Percentiles rank a stretch among this genome's conserved stretches.
These are phyloP conservation scores for Irpex sp. DNA, from an alignment of 1,284 basidiomycete genomes.

Conservation along the genomic window DNA sequence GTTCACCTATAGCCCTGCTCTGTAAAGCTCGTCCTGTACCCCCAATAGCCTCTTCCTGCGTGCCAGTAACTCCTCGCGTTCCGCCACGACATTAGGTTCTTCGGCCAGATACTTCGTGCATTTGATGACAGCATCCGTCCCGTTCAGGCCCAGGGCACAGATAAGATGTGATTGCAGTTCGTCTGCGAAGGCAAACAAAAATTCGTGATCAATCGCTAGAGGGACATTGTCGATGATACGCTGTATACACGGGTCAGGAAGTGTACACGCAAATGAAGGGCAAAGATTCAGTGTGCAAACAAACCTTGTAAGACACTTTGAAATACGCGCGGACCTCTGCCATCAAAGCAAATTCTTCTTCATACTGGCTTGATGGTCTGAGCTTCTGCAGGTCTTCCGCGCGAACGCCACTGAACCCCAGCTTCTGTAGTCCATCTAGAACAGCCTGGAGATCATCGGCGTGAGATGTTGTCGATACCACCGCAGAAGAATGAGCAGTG, in stretches of 20 bases:
- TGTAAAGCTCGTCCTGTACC: slow-evolving; percentile 30
- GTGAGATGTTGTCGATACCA: background rate
- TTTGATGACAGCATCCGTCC: slow-evolving; percentile 30
- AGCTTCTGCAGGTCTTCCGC: slow-evolving; percentile 38
- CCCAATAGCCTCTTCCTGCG: slow-evolving; percentile 28
- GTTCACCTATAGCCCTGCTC: background rate
- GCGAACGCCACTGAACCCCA: slow-evolving; percentile 31
- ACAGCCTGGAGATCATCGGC: slow-evolving; percentile 16
- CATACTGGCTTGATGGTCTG: slow-evolving; percentile 37
- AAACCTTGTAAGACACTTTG: slow-evolving; percentile 47
- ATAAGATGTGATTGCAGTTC: slow-evolving; percentile 35
- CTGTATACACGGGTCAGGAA: slow-evolving; percentile 22
- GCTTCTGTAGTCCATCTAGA: slow-evolving; percentile 28
- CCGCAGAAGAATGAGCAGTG: background rate
- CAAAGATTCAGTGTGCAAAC: slow-evolving; percentile 1
- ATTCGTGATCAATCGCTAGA: slow-evolving; percentile 40
- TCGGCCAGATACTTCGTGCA: slow-evolving; percentile 39
- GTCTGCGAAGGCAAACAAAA: slow-evolving; percentile 35
- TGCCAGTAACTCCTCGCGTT: slow-evolving; percentile 30
- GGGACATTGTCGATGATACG: slow-evolving; percentile 47
- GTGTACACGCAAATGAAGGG: background rate
- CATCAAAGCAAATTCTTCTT: slow-evolving; percentile 45
- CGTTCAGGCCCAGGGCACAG: slow-evolving; percentile 34
- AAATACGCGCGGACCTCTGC: slow-evolving; percentile 52
- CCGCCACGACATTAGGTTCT: slow-evolving; percentile 32